Conservation (phyloP, 495 filamentous ascomycete genomes). For the Aspergillus bridgeri region DNA sequence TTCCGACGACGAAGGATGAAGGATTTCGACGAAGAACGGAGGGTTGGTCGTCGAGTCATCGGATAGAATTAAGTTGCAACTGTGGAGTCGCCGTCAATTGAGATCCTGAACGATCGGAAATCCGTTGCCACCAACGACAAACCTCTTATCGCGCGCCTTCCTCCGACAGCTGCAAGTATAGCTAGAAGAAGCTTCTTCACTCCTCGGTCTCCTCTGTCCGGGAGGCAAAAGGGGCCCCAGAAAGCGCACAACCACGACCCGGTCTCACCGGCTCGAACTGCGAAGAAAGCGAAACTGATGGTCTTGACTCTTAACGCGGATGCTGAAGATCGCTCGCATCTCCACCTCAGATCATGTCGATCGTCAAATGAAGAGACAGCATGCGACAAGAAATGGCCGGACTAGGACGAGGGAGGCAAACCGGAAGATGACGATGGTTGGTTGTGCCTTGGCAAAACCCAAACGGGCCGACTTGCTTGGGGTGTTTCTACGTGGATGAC, state of each 20-base stretch:
- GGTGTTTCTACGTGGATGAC: neutral
- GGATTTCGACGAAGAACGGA: neutral
- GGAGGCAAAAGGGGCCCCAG: too few relatives aligned
- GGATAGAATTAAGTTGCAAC: neutral
- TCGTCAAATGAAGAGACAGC: neutral
- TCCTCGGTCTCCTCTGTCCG: neutral
- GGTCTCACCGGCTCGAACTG: neutral
- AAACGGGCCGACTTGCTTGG: conserved; percentile 1
- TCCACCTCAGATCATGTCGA: neutral
- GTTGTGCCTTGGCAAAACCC: conserved; percentile 2
- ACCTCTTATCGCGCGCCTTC: neutral
- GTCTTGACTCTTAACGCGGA: neutral
- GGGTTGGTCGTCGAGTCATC: neutral
- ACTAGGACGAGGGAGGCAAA: conserved; percentile 21
- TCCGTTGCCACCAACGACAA: neutral
- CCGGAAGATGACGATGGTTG: conserved; percentile 7
- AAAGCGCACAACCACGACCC: too few relatives aligned
- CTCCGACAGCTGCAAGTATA: neutral
- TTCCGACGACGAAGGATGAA: neutral
- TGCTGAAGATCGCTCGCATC: neutral
- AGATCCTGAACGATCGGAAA: neutral
- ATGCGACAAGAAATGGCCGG: neutral
- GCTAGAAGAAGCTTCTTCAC: neutral
- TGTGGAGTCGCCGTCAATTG: neutral
- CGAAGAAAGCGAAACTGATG: neutral